These are phyloP conservation scores for Emmonsiellopsis sp. DNA, from an alignment of 2,329 filamentous ascomycete species.

Conservation along the genomic window DNA sequence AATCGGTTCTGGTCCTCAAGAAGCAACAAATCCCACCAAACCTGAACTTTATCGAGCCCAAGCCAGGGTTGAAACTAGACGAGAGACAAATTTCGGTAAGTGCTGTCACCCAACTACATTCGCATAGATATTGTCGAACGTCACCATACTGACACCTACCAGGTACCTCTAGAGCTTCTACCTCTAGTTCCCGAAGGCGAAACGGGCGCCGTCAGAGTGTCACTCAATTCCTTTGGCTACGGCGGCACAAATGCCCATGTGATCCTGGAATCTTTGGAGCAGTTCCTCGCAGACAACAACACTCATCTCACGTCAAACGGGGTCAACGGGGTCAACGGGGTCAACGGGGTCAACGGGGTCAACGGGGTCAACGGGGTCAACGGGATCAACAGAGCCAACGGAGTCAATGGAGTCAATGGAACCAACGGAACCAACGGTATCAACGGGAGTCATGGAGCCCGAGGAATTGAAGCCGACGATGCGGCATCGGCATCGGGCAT, in stretches of 20 bases:
- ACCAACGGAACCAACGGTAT: background rate
- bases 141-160: background rate
- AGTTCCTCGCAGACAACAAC: background rate
- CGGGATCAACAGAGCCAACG: background rate
- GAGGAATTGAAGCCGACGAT: background rate
- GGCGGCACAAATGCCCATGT: slow-evolving; percentile 6
- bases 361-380: background rate
- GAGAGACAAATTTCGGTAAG: background rate
- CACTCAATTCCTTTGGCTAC: slow-evolving; percentile 5
- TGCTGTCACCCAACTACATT: background rate
- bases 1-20: slow-evolving; percentile 17
- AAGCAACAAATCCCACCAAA: slow-evolving; percentile 17
- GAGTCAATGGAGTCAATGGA: background rate
- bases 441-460: background rate
- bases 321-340: background rate
- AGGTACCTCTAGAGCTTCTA: background rate
- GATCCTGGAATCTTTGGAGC: slow-evolving; percentile 4
- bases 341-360: background rate
- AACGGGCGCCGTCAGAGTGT: slow-evolving; percentile 1
- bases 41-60: slow-evolving; percentile 5
- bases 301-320: background rate
- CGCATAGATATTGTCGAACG: background rate
- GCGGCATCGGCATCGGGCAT: background rate
- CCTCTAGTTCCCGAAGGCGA: background rate
- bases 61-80: background rate